phyloP scores from a whole-genome alignment of 106 monocot species.

The Narthecium ossifragum region DNA sequence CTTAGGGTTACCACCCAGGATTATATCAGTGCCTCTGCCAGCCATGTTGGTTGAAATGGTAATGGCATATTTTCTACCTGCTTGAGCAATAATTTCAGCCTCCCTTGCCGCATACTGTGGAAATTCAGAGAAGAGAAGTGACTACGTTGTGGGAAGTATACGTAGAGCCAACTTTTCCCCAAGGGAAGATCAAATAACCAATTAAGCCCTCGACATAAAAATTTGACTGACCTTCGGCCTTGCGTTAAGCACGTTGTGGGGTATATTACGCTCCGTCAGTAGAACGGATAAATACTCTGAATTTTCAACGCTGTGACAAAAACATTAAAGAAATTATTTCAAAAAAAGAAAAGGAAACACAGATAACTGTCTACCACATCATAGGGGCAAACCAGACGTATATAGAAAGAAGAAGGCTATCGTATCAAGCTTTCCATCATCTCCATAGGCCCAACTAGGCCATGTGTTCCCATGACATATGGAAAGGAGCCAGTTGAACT shows the following conservation, averaged over 20 bases:
- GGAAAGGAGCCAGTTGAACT: no score
- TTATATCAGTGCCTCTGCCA: constrained; percentile 99
- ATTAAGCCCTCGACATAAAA: neutral
- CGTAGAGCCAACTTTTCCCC: neutral
- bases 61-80: constrained; percentile 89
- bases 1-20: constrained; percentile 95
- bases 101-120: constrained; percentile 95
- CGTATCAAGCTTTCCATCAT: no score
- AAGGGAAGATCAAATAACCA: neutral
- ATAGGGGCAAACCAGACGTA: no score
- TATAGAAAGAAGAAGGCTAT: no score
- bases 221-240: constrained; percentile 73
- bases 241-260: constrained; percentile 98
- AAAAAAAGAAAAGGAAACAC: no score
- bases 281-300: constrained; percentile 93
- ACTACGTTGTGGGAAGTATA: no score
- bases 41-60: constrained; percentile 99
- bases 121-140: constrained; percentile 12
- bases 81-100: constrained; percentile 97
- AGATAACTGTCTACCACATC: no score
- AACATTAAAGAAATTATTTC: no score
- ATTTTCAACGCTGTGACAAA: constrained; percentile 79
- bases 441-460: no score
- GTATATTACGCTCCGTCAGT: constrained; percentile 58
- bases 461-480: no score